Evolutionary conservation across 2,329 filamentous ascomycete genomes (phyloP).

Genomic region (Diaporthe humulicola): DNA sequence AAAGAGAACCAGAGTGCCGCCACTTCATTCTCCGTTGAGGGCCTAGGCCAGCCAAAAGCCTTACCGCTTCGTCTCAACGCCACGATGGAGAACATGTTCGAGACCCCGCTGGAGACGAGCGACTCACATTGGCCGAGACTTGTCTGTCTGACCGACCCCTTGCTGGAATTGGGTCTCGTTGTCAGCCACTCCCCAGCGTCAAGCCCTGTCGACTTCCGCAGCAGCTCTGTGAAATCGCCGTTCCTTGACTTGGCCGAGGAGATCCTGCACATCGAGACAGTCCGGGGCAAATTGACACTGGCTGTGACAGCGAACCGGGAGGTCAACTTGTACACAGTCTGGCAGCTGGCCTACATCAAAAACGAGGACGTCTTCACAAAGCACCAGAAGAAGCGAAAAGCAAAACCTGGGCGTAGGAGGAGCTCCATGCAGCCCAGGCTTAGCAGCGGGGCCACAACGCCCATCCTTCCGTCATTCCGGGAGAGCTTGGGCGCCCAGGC

Average conservation of each 20-base stretch:
- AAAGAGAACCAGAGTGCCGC: slow-evolving; percentile 54
- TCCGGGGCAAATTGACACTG: slow-evolving; percentile 73
- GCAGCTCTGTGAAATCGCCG: slow-evolving; percentile 56
- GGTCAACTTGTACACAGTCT: slow-evolving; percentile 83
- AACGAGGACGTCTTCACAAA: slow-evolving; percentile 71
- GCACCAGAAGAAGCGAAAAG: slow-evolving; percentile 59
- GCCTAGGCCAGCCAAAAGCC: slow-evolving; percentile 67
- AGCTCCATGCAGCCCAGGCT: slow-evolving; percentile 77
- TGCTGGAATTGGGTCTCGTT: slow-evolving; percentile 87
- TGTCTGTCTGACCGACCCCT: slow-evolving; percentile 86
- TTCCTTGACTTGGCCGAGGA: slow-evolving; percentile 84
- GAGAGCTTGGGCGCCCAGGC: slow-evolving; percentile 78
- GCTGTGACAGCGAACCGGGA: slow-evolving; percentile 86
- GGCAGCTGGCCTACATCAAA: slow-evolving; percentile 84
- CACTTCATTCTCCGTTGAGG: slow-evolving; percentile 69
- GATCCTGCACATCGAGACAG: slow-evolving; percentile 83
- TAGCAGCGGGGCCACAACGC: slow-evolving; percentile 82
- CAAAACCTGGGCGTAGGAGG: slow-evolving; percentile 65
- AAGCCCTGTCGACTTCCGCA: slow-evolving; percentile 53
- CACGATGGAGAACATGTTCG: slow-evolving; percentile 71
- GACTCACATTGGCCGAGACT: slow-evolving; percentile 79
- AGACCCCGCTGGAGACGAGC: slow-evolving; percentile 63
- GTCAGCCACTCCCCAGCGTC: slow-evolving; percentile 69
- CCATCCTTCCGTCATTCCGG: slow-evolving; percentile 73
- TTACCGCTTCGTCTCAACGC: slow-evolving; percentile 65